Conservation (phyloP, 2,329 filamentous ascomycete species). For the Elsinoe batatas region DNA sequence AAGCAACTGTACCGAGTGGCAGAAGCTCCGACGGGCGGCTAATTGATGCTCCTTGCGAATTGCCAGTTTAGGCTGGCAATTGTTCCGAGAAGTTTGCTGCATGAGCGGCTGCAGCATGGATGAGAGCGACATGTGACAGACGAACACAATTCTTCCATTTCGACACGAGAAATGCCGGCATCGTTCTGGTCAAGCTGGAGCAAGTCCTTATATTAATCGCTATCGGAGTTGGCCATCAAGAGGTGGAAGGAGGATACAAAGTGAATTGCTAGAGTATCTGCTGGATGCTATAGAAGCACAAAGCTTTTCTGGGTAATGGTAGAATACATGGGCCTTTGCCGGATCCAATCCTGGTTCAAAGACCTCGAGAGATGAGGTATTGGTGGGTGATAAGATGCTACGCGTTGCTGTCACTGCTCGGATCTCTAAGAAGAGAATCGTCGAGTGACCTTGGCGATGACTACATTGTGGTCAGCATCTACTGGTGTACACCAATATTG, state of each 20-base stretch:
- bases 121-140: background rate
- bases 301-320: constrained; percentile 10
- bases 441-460: constrained; percentile 91
- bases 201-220: too few species aligned
- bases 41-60: background rate
- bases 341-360: background rate
- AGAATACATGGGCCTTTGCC: background rate
- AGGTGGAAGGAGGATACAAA: background rate
- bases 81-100: background rate
- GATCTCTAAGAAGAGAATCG: constrained; percentile 55
- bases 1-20: background rate
- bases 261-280: constrained; percentile 1
- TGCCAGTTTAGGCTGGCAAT: constrained; percentile 7
- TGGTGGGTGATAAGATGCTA: background rate
- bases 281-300: constrained; percentile 4
- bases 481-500: too few species aligned
- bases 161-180: too few species aligned
- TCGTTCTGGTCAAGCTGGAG: too few species aligned
- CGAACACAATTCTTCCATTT: too few species aligned
- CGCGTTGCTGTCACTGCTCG: background rate
- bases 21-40: constrained; percentile 6
- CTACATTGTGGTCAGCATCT: constrained; percentile 37
- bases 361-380: background rate
- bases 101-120: background rate
- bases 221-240: background rate